These are phyloP conservation scores for Sugiyamaella floridensis DNA, from an alignment of 805 yeast species.

Conservation along the genomic window DNA sequence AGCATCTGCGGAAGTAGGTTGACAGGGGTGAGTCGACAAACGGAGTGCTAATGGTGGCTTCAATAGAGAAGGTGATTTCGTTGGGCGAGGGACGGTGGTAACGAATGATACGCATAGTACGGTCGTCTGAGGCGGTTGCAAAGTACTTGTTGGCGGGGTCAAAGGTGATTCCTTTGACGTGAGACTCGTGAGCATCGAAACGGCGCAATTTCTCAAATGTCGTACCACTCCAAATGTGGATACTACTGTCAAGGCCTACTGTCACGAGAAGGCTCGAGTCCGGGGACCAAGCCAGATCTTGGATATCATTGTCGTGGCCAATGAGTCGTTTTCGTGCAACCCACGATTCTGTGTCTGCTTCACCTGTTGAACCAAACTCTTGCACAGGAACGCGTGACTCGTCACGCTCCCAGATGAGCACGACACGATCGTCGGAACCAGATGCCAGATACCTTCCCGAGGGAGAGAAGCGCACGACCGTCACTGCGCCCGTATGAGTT, in stretches of 20 bases:
- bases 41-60: slow-evolving; percentile 75
- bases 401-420: slow-evolving; percentile 89
- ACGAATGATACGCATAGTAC: slow-evolving; percentile 81
- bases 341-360: slow-evolving; percentile 87
- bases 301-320: slow-evolving; percentile 97
- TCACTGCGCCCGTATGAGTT: slow-evolving; percentile 94
- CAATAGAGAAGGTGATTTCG: slow-evolving; percentile 79
- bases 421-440: slow-evolving; percentile 91
- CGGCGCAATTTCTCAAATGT: slow-evolving; percentile 86
- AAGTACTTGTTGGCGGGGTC: slow-evolving; percentile 98
- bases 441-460: slow-evolving; percentile 86
- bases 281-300: slow-evolving; percentile 97
- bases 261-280: slow-evolving; percentile 85
- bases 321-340: slow-evolving; percentile 84
- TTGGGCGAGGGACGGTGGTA: slow-evolving; percentile 62
- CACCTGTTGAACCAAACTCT: slow-evolving; percentile 55
- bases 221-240: slow-evolving; percentile 87
- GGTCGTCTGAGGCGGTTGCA: slow-evolving; percentile 94
- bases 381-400: slow-evolving; percentile 49
- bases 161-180: slow-evolving; percentile 92
- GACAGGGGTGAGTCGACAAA: slow-evolving; percentile 85
- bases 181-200: slow-evolving; percentile 88
- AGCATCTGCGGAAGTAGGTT: slow-evolving; percentile 69
- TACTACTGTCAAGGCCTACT: slow-evolving; percentile 89
- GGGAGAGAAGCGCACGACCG: slow-evolving; percentile 87